These are phyloP conservation scores for Pestalotiopsis sp. DNA, from an alignment of 2,329 filamentous ascomycete species.

Conservation along the genomic window DNA sequence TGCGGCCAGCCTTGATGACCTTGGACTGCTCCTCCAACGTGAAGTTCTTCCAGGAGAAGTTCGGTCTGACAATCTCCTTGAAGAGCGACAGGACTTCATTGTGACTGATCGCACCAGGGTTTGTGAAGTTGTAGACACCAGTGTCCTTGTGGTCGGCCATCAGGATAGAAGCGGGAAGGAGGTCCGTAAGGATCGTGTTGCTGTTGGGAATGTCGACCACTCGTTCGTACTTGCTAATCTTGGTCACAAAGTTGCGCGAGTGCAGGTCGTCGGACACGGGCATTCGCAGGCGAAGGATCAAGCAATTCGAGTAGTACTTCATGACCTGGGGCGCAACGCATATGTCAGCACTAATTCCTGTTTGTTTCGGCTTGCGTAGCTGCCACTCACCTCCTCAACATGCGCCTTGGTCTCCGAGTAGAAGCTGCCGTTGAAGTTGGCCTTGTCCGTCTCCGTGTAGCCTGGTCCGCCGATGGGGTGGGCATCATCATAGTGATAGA, in stretches of 20 bases:
- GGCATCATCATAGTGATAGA: conserved; percentile 64
- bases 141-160: conserved; percentile 63
- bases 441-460: conserved; percentile 62
- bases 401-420: conserved; percentile 69
- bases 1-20: conserved; percentile 68
- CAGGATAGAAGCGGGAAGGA: conserved; percentile 63
- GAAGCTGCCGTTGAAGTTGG: conserved; percentile 70
- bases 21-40: conserved; percentile 66
- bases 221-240: conserved; percentile 65
- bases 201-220: conserved; percentile 72
- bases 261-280: conserved; percentile 70
- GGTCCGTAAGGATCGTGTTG: conserved; percentile 67
- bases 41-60: conserved; percentile 67
- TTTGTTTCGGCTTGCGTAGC: not conserved
- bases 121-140: conserved; percentile 72
- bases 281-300: conserved; percentile 70
- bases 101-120: conserved; percentile 71
- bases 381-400: conserved; percentile 59
- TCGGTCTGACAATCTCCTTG: conserved; percentile 63
- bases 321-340: conserved; percentile 48
- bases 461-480: conserved; percentile 63
- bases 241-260: conserved; percentile 69
- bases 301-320: conserved; percentile 61
- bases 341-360: not conserved
- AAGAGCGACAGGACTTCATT: conserved; percentile 68